These are phyloP conservation scores for Cylindricascospora bacillispora DNA, from an alignment of 1,139 yeast species.

Conservation along the genomic window DNA sequence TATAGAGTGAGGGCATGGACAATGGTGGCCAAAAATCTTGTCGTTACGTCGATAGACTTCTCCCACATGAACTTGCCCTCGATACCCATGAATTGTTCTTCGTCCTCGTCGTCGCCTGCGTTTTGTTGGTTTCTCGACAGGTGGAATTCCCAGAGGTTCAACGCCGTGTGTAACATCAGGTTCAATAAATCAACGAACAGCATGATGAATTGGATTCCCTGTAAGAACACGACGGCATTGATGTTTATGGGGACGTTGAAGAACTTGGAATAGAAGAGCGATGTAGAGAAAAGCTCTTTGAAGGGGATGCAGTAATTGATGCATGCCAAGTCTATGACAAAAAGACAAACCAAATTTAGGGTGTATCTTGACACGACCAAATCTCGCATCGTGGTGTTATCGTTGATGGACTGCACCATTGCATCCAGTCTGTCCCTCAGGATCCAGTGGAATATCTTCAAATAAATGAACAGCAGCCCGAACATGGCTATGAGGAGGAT, in stretches of 20 bases:
- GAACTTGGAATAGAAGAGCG: constrained; percentile 5
- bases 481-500: constrained; percentile 33
- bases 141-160: constrained; percentile 47
- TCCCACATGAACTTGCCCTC: constrained; percentile 54
- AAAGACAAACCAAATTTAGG: constrained; percentile 32
- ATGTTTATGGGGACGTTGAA: constrained; percentile 1
- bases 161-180: constrained; percentile 24
- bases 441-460: constrained; percentile 67
- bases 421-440: constrained; percentile 51
- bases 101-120: constrained; percentile 14
- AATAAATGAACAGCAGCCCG: constrained; percentile 35
- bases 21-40: constrained; percentile 33
- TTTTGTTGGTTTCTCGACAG: constrained; percentile 3
- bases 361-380: constrained; percentile 28
- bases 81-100: constrained; percentile 35
- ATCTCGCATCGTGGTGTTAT: constrained; percentile 26
- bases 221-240: constrained; percentile 25
- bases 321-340: constrained; percentile 38
- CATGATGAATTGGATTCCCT: constrained; percentile 69
- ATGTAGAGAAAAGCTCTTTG: constrained; percentile 2
- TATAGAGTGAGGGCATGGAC: constrained; percentile 42
- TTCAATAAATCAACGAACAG: constrained; percentile 42
- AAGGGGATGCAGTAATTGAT: constrained; percentile 38
- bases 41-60: constrained; percentile 44
- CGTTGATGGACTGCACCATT: constrained; percentile 29